Evolutionary conservation across 2,329 filamentous ascomycete species (phyloP).

Genomic region (Periglandula ipomoeae): DNA sequence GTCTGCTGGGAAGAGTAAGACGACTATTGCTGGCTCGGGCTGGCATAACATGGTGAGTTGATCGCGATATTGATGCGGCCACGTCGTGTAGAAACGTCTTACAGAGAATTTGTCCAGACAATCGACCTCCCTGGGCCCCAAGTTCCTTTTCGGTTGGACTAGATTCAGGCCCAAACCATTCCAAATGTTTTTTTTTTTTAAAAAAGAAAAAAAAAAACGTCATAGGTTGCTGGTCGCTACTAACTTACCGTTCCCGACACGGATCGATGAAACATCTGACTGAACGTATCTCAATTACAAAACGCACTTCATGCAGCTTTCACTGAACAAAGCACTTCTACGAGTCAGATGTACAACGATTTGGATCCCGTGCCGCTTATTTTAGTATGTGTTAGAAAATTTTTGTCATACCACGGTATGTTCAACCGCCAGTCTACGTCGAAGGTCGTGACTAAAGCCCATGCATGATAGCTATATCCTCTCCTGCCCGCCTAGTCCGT

Average conservation of each 20-base stretch:
- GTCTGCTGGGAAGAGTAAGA: conserved; percentile 58
- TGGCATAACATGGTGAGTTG: conserved; percentile 71
- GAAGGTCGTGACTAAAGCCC: background rate
- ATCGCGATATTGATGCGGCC: background rate
- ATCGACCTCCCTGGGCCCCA: conserved; percentile 1
- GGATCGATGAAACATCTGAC: background rate
- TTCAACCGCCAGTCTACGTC: background rate
- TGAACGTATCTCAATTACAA: background rate
- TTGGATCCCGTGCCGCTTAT: background rate
- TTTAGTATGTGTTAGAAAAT: background rate
- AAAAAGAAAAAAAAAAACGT: too few relatives aligned
- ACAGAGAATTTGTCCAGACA: background rate
- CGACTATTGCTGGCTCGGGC: conserved; percentile 65
- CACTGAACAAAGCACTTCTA: background rate
- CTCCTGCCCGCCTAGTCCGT: conserved; percentile 32
- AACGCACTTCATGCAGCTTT: background rate
- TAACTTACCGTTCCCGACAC: background rate
- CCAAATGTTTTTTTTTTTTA: too few relatives aligned
- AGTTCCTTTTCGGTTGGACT: background rate
- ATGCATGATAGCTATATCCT: background rate
- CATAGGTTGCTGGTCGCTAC: background rate
- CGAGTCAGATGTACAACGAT: background rate
- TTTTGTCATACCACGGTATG: background rate
- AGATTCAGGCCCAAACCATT: too few relatives aligned
- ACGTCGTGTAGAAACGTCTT: background rate